Evolutionary conservation across 202 grass and related monocot genomes (phyloP).

Genomic region (Carex sylvatica): DNA sequence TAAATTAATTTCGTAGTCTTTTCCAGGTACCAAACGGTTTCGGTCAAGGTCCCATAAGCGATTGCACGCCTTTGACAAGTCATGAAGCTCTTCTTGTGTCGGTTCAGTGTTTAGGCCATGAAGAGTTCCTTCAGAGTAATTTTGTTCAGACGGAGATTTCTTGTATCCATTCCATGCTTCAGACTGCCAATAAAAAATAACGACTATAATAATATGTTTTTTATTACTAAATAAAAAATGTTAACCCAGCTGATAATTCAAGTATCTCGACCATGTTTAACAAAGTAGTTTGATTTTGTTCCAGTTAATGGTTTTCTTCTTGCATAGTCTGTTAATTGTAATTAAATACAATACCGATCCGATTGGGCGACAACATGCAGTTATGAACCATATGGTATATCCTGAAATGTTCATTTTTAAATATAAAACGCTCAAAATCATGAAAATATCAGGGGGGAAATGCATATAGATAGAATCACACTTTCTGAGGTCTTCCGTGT

Average conservation of each 20-base stretch:
- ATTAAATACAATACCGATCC: background rate
- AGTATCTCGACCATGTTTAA: background rate
- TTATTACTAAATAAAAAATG: background rate
- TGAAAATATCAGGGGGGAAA: background rate
- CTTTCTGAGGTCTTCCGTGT: slow-evolving; percentile 56
- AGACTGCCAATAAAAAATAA: slow-evolving; percentile 36
- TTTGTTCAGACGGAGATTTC: slow-evolving; percentile 66
- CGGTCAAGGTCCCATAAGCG: slow-evolving; percentile 78
- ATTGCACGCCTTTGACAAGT: slow-evolving; percentile 67
- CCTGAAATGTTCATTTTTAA: background rate
- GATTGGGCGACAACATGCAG: background rate
- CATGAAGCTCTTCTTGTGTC: slow-evolving; percentile 71
- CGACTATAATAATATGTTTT: background rate
- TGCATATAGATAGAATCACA: slow-evolving; percentile 19
- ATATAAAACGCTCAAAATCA: background rate
- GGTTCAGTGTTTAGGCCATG: slow-evolving; percentile 61
- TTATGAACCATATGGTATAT: background rate
- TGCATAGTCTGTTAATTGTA: background rate
- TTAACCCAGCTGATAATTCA: background rate
- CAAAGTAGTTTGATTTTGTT: background rate
- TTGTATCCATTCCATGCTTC: slow-evolving; percentile 74
- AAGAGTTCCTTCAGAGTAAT: slow-evolving; percentile 61
- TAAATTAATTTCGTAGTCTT: slow-evolving; percentile 73
- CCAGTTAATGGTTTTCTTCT: background rate
- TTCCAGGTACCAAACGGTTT: slow-evolving; percentile 72